phyloP scores from a whole-genome alignment of 2,329 filamentous ascomycete species.

The Aureobasidium sp. region DNA sequence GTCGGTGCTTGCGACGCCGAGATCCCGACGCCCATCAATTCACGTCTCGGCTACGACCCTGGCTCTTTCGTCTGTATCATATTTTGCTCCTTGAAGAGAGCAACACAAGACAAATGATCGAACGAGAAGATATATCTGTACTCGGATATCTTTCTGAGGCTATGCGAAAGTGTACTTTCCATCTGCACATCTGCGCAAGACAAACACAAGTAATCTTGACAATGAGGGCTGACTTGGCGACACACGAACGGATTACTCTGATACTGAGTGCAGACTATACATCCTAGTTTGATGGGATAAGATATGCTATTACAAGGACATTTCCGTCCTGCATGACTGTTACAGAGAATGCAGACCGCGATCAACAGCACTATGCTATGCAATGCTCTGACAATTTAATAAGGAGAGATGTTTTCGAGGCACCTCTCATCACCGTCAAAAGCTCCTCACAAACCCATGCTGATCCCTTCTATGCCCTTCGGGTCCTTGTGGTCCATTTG shows the following conservation, averaged over 20 bases:
- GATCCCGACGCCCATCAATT: neutral
- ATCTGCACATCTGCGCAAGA: too few relatives aligned
- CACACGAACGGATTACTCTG: too few relatives aligned
- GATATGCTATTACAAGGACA: neutral
- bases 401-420: slow-evolving; percentile 1
- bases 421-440: slow-evolving; percentile 15
- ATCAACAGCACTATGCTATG: neutral
- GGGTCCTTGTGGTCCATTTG: neutral
- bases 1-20: neutral
- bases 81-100: neutral
- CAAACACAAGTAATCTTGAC: too few relatives aligned
- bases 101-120: neutral
- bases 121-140: too few relatives aligned
- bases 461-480: slow-evolving; percentile 8
- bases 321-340: neutral
- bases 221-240: too few relatives aligned
- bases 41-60: neutral
- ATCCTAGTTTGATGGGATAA: neutral
- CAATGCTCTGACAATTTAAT: neutral
- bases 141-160: too few relatives aligned
- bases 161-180: too few relatives aligned
- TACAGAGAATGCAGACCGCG: neutral
- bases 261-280: too few relatives aligned
- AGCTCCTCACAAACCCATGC: slow-evolving; percentile 15
- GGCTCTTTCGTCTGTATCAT: neutral